Evolutionary conservation across 768 basidiomycete genomes (phyloP).

Genomic region (Clavulina sp.): DNA sequence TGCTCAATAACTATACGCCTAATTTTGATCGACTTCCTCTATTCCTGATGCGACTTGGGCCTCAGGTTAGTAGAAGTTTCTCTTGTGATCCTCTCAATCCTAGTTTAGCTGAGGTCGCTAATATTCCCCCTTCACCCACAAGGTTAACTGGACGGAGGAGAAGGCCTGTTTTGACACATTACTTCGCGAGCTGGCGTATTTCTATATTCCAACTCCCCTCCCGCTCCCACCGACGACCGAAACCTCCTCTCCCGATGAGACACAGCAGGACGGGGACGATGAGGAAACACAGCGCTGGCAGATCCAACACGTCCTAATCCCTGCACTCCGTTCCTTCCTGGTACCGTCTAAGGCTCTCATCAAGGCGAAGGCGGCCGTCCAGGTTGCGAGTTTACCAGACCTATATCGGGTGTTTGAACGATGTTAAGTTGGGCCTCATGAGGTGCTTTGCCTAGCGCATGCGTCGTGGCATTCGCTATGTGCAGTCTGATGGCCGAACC

Average conservation of each 20-base stretch:
- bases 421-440: conserved; percentile 34
- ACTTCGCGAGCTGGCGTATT: conserved; percentile 77
- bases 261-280: neutral
- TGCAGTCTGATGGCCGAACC: too few relatives aligned
- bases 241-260: neutral
- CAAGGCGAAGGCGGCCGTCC: conserved; percentile 51
- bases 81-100: neutral
- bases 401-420: conserved; percentile 90
- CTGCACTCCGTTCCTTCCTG: conserved; percentile 64
- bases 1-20: conserved; percentile 77
- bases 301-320: conserved; percentile 81
- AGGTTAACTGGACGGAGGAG: conserved; percentile 86
- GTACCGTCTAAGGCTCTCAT: conserved; percentile 44
- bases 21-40: conserved; percentile 79
- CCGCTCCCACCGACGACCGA: conserved; percentile 9
- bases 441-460: neutral
- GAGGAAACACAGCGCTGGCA: conserved; percentile 60
- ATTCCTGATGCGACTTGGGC: conserved; percentile 80
- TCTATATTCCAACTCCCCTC: conserved; percentile 58
- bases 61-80: conserved; percentile 38
- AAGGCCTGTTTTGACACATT: conserved; percentile 72
- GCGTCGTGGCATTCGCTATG: neutral
- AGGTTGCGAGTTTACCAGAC: conserved; percentile 79
- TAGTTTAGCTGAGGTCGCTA: neutral
- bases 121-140: neutral